Base-by-base conservation (phyloP, 768 basidiomycete species). In the Rhodotorula paludigena region DNA sequence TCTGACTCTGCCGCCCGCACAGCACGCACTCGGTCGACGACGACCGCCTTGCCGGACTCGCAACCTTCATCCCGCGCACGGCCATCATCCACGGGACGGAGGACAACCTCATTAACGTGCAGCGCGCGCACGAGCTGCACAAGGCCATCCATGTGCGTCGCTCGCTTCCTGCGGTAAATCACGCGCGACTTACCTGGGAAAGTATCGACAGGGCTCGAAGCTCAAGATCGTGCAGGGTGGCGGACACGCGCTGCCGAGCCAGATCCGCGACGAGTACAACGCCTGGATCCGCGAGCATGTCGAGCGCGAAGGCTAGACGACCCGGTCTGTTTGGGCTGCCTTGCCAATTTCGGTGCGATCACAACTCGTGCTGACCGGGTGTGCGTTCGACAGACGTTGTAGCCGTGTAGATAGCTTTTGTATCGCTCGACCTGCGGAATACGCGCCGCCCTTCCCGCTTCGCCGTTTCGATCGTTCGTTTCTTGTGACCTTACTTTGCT, bases 11-110 rank as follows among this genome's bases (percentile, higher is more conserved):
- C 47, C 28, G 23, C 58, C 38, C 35, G 7, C 21, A 25, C 52
- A 62, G 68, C 16, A 39, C 49, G 6, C 61, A 68, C 41, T 28
- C 35, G 25, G 36, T 74, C 11, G 57, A 70, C 21, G 47, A 51
- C 3, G 44, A 62, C 1, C 51, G 60, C 5, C 42, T 67, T 28
- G 38, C 25, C 14, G 1, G 28, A 15, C 23, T 71, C 6, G 47
- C 47, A 0, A 30, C 48, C 5, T 28, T 23, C 0, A 38, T 72
- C 23, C 61, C 61, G 2, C 38, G 62, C 8, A 60, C 71, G 11
- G 61, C 63, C 3, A 64, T 74, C 47, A 62, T 74, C 8, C 72
- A 72, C 47, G 74, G 74, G 16, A 57, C 57, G 35, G 57, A 58
- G 8, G 74, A 74, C 49, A 47, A 63, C n/a, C 42, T 74, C 39